Evolutionary conservation across 202 grass and related monocot genomes (phyloP).

Genomic region (Schoenoplectus tabernaemontani): DNA sequence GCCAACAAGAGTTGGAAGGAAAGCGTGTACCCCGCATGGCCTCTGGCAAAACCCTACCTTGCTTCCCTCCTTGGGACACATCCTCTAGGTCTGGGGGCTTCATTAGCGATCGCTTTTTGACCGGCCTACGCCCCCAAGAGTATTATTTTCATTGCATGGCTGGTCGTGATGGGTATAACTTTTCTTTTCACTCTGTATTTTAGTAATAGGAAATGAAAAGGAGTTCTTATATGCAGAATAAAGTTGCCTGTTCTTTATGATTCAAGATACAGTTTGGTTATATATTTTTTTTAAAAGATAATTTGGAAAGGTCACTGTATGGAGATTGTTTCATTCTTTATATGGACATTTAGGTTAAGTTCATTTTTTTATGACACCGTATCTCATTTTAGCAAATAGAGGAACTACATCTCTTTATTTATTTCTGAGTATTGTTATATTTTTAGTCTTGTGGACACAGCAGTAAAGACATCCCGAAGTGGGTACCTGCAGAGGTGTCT

Average conservation of each 20-base stretch:
- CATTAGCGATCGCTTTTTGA: slow-evolving; percentile 86
- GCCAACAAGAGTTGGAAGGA: slow-evolving; percentile 90
- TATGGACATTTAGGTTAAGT: not conserved
- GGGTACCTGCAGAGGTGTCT: slow-evolving; percentile 93
- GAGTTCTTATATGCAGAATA: not conserved
- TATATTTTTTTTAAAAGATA: not conserved
- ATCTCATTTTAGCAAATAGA: not conserved
- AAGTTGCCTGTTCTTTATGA: not conserved
- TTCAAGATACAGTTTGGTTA: not conserved
- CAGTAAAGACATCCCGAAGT: slow-evolving; percentile 90
- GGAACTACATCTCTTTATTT: slow-evolving; percentile 13
- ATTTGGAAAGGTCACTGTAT: not conserved
- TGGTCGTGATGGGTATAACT: slow-evolving; percentile 76
- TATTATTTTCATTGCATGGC: slow-evolving; percentile 99
- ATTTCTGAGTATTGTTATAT: slow-evolving; percentile 11
- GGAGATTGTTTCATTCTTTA: not conserved
- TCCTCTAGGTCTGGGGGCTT: slow-evolving; percentile 74
- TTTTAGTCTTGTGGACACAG: slow-evolving; percentile 82
- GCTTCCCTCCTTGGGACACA: slow-evolving; percentile 86
- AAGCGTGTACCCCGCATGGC: slow-evolving; percentile 81
- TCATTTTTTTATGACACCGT: not conserved
- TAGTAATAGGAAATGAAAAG: not conserved
- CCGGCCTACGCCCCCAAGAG: slow-evolving; percentile 92
- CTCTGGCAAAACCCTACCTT: slow-evolving; percentile 89
- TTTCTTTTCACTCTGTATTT: slow-evolving; percentile 2